These are phyloP conservation scores for Pseudoturritis turrita DNA, from an alignment of 345 rosid genomes.

Conservation along the genomic window DNA sequence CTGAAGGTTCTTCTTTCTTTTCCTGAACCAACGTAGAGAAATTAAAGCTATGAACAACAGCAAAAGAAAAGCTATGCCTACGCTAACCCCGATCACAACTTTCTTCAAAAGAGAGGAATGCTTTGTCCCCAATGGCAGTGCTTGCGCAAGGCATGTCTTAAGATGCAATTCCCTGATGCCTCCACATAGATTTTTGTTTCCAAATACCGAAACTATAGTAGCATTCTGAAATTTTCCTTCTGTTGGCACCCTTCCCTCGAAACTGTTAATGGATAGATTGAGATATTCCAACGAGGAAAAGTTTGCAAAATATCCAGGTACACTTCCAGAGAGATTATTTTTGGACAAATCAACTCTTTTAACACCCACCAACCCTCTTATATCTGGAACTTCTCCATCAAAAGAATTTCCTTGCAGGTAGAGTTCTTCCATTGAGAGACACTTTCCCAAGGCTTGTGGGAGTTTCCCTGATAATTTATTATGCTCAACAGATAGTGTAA, in stretches of 20 bases:
- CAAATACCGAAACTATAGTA: neutral
- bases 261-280: neutral
- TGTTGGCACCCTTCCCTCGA: neutral
- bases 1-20: neutral
- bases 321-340: neutral
- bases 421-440: neutral
- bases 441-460: neutral
- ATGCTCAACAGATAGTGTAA: neutral
- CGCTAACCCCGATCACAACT: neutral
- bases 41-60: neutral
- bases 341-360: neutral
- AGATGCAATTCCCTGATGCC: neutral
- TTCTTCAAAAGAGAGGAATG: neutral
- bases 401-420: neutral
- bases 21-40: neutral
- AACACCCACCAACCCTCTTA: neutral
- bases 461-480: neutral
- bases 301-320: slow-evolving; percentile 7
- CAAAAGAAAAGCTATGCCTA: neutral
- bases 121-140: neutral
- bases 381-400: neutral
- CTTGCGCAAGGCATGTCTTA: neutral
- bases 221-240: neutral
- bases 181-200: neutral
- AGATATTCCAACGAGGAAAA: neutral